phyloP scores from a whole-genome alignment of 805 yeast genomes.

The Wickerhamiella domercqiae region DNA sequence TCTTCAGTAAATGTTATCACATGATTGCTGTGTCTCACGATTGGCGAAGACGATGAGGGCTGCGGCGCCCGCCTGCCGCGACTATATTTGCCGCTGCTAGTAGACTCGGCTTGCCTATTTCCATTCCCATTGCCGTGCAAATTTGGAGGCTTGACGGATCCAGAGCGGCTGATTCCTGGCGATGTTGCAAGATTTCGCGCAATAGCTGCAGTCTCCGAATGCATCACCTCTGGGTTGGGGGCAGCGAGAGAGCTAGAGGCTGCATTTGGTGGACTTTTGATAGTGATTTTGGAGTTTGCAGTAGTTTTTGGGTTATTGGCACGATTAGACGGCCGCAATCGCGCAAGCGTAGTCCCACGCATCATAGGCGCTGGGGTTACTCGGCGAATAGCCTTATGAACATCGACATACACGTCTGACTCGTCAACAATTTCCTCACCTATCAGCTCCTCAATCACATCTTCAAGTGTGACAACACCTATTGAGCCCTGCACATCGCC shows the following conservation, averaged over 20 bases:
- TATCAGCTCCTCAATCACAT: conserved; percentile 93
- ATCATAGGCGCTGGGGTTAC: conserved; percentile 23
- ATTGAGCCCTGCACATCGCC: conserved; percentile 70
- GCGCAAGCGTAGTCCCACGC: conserved; percentile 1
- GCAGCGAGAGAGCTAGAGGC: background rate
- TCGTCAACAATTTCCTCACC: conserved; percentile 98
- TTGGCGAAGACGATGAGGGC: background rate
- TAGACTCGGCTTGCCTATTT: background rate
- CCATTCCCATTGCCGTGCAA: background rate
- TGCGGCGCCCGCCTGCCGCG: background rate
- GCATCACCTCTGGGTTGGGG: background rate
- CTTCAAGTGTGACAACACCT: conserved; percentile 88
- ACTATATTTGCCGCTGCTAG: too few species aligned
- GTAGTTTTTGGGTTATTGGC: conserved; percentile 57
- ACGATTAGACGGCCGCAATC: conserved; percentile 29
- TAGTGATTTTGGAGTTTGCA: conserved; percentile 46
- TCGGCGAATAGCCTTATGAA: conserved; percentile 66
- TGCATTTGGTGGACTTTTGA: conserved; percentile 27
- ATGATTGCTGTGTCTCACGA: conserved; percentile 6
- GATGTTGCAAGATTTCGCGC: background rate
- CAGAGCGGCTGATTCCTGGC: background rate
- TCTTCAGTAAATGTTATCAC: conserved; percentile 64
- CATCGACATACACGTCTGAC: conserved; percentile 83
- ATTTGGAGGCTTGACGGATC: background rate
- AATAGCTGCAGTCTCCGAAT: background rate